Percentiles rank a stretch among this genome's conserved stretches.
Conservation (phyloP, 768 basidiomycete species). For the Pulveroboletus sp. region DNA sequence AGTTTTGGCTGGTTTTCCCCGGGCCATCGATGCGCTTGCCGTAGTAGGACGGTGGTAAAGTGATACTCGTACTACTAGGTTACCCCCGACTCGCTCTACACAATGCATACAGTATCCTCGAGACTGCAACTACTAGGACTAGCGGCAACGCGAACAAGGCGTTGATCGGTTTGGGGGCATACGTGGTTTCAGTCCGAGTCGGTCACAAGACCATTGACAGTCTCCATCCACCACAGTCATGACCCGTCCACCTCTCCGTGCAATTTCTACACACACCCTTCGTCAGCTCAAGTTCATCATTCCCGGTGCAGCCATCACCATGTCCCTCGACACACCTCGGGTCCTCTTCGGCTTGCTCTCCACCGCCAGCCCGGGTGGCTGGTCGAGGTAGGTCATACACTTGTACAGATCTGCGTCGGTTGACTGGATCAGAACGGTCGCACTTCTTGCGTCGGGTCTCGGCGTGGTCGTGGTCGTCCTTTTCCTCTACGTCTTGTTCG, state of each 20-base stretch:
- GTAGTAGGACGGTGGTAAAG: neutral
- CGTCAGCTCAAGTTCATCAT: conserved; percentile 75
- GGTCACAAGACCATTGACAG: neutral
- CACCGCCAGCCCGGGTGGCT: conserved; percentile 36
- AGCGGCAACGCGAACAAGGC: too few relatives aligned
- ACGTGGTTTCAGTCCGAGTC: conserved; percentile 9
- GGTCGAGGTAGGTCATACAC: conserved; percentile 46
- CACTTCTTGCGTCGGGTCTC: conserved; percentile 51
- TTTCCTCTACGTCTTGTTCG: conserved; percentile 70
- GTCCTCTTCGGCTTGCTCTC: conserved; percentile 44
- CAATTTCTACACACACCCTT: conserved; percentile 49
- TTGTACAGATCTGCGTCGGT: neutral
- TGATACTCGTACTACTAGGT: too few relatives aligned
- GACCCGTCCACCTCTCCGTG: conserved; percentile 12
- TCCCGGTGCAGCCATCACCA: conserved; percentile 65
- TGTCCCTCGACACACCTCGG: conserved; percentile 55
- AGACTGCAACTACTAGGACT: too few relatives aligned
- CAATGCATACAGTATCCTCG: too few relatives aligned
- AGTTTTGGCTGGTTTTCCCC: conserved; percentile 49
- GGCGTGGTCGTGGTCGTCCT: conserved; percentile 60
- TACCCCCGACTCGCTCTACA: too few relatives aligned
- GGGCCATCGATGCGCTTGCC: conserved; percentile 25
- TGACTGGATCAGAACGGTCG: conserved; percentile 44
- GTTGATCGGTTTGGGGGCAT: conserved; percentile 1
- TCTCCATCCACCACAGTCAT: conserved; percentile 10